phyloP scores from a whole-genome alignment of 352 stramenopile genomes.

The Aphanomyces euteiches region DNA sequence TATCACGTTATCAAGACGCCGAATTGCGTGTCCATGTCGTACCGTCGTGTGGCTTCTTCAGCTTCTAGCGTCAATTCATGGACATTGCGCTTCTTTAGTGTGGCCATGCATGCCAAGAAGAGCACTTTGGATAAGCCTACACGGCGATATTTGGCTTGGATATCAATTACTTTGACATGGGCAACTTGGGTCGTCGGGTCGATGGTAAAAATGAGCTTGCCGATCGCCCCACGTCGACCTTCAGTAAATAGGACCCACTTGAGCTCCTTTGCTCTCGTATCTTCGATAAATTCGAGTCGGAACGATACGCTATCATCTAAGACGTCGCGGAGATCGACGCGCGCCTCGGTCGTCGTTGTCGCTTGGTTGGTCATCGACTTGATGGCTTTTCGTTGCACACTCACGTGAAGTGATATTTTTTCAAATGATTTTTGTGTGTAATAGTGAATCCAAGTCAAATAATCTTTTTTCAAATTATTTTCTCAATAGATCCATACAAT shows the following conservation, averaged over 20 bases:
- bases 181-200: constrained; percentile 39
- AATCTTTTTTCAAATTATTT: too few relatives aligned
- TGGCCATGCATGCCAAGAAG: constrained; percentile 67
- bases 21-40: not conserved
- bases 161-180: constrained; percentile 72
- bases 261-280: constrained; percentile 63
- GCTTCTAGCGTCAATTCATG: constrained; percentile 52
- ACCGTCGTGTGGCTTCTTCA: constrained; percentile 60
- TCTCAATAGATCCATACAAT: too few relatives aligned
- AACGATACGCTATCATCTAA: constrained; percentile 46
- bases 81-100: constrained; percentile 56
- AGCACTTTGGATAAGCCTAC: constrained; percentile 69
- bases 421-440: too few relatives aligned
- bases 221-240: constrained; percentile 54
- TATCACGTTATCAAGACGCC: not conserved
- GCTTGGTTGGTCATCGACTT: too few relatives aligned
- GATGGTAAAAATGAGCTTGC: constrained; percentile 80
- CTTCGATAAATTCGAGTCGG: constrained; percentile 56
- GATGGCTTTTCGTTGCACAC: too few relatives aligned
- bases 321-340: constrained; percentile 36
- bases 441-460: too few relatives aligned
- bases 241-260: constrained; percentile 78
- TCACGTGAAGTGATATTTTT: too few relatives aligned
- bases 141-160: constrained; percentile 65
- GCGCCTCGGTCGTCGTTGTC: too few relatives aligned